Evolutionary conservation across 2,329 filamentous ascomycete species (phyloP), one percentile per base, ranked within the genome.

Genomic region (Zarea fungicola): DNA sequence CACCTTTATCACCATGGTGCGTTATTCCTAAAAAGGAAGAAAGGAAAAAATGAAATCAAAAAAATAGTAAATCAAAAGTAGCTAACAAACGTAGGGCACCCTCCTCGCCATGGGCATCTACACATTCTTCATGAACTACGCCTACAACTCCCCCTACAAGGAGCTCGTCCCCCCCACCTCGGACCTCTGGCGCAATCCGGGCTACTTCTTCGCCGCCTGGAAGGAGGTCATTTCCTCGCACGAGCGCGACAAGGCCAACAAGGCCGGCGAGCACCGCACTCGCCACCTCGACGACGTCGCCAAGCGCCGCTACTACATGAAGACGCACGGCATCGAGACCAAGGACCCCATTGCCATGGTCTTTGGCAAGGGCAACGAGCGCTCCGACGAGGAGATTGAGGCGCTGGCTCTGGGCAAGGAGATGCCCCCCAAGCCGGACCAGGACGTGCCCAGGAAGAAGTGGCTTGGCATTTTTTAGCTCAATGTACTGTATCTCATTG

Each of bases 251-350:
- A 80, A 80, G 55, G 84, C 83, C 25, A 73, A 78, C 55, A 71
- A 83, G 61, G 85, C 86, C 23, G 75, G 78, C 45, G 87, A 91
- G 67, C 82, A 83, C 70, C 80, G 91, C 48, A 80, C 81, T 60
- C 78, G 78, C 61, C 83, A 83, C 56, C 76, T 89, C 49, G 89
- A 96, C 57, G 93, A 99, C 70, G 85, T 93, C 23, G 80, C 85
- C 65, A 96, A 96, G 80, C 79, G 92, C 60, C 80, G 80, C 53
- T 83, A 87, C 66, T 99, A 89, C 69, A 83, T 91, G 60, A 84
- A 89, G 68, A 89, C 86, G 52, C 89, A 96, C 73, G 90, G 89
- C 9, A 66, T 95, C 61, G 85, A 90, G 65, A 72, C 78, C 58
- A 74, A 77, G 59, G 71, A 78, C 44, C 75, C 75, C 26, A 74